Conservation (phyloP, 768 basidiomycete genomes). For the Lactifluus pinguis region DNA sequence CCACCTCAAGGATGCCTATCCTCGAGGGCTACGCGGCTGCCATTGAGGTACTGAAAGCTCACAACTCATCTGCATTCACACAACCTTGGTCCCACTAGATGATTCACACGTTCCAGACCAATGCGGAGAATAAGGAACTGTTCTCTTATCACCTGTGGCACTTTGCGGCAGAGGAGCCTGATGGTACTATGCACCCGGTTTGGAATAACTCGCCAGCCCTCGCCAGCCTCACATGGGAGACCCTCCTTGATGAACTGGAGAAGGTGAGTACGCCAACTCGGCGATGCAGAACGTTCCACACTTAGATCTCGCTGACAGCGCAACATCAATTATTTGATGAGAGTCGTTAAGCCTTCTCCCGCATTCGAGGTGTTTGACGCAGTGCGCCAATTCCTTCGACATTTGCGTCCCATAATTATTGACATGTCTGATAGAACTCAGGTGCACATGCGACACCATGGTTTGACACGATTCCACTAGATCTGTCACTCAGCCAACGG, state of each 20-base stretch:
- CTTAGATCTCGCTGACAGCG: neutral
- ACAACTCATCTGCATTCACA: neutral
- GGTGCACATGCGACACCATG: neutral
- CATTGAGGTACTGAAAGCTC: neutral
- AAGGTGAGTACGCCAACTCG: neutral
- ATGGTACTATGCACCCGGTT: neutral
- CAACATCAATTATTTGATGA: neutral
- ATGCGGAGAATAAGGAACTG: neutral
- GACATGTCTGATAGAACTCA: neutral
- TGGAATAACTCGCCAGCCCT: neutral
- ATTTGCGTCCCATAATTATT: neutral
- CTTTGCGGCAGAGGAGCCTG: neutral
- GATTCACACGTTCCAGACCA: neutral
- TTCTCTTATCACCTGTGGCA: neutral
- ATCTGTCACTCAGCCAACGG: neutral
- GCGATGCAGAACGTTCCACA: too few species aligned
- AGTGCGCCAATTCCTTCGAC: neutral
- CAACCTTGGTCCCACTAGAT: neutral
- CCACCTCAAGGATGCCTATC: neutral
- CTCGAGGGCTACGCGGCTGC: neutral
- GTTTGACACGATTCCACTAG: neutral
- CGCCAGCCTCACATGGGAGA: neutral
- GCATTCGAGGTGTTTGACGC: neutral
- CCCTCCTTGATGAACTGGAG: neutral
- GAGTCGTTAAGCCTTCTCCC: neutral